Base-by-base conservation (phyloP, 1,139 yeast species). In the Wickerhamiella pararugosa region DNA sequence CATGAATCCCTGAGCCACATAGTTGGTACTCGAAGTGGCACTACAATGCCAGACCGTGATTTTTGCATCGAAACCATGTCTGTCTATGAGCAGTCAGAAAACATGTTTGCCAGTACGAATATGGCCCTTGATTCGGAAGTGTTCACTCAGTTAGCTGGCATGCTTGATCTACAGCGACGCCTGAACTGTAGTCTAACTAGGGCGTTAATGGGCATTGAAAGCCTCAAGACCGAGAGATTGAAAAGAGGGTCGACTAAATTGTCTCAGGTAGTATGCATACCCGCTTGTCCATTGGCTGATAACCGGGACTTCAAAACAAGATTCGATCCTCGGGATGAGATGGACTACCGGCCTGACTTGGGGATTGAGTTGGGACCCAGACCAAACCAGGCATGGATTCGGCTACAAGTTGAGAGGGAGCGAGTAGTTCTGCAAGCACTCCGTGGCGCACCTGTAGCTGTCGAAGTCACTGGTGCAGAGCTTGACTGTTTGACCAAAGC, bases 1-100 rank as follows among this genome's bases (percentile, higher is more conserved):
- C 67, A 72, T 48, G 97, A 90, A 55, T 75, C 90, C 0, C 60
- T 86, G 43, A 70, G 77, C 10, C 77, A 79, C 49, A 66, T 69
- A 46, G 55, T 81, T 9, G 56, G 67, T 6, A 66, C 75, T 1
- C 65, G 83, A 40, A 51, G 64, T 25, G 61, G 75, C 0, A 55
- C 75, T 0, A 51, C 64, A 2, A 55, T 51, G 37, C 73, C 76
- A 0, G n/a, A 31, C 35, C 29, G 31, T 25, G 28, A 41, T 33
- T 26, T 46, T 42, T 21, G 15, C 7, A 42, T 39, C n/a, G 53
- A 54, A 2, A 54, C 56, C 1, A 43, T 52, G 10, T 52, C 67
- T 5, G 70, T 77, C 46, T 79, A 79, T 52, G 59, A 69, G 42
- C 76, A 43, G 67, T 69, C 67, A 33, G 56, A 55, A 1, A 86